Base-by-base conservation (phyloP, 352 stramenopile species). In the Pythium insidiosum region DNA sequence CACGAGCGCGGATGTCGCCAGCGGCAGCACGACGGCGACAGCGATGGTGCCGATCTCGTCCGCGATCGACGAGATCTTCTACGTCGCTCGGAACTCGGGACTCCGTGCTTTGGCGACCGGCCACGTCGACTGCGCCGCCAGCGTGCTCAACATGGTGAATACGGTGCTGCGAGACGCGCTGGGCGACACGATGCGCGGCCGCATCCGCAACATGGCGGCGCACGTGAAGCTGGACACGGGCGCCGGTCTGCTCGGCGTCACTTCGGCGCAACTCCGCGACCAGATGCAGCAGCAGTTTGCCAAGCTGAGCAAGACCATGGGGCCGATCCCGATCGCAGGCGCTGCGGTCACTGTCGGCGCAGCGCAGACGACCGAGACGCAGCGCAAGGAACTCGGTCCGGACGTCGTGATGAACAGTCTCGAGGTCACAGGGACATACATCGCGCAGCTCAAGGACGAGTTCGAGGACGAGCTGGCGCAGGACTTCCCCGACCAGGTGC, bases 61-160 rank as follows among this genome's bases (percentile, higher is more conserved):
- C 0, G 72, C 77, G 4, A 74, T 94, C 38, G 82, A 94, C 58
- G 82, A 94, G 47, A 83, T 94, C 35, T 89, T 94, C 49, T 94
- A 94, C 49, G 79, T 94, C 13, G 68, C 75, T 21, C 67, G 78
- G 23, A 90, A 92, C 49, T 91, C 76, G 34, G 79, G 70, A 5
- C 57, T 87, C 24, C 76, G 82, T n/a, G 73, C 74, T 2, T 66
- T 94, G 35, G 82, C 82, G 12, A 92, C 82, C 12, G 82, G 82
- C 7, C 82, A 94, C 53, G 64, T 75, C 16, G 82, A 94, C 50
- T 88, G 79, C 36, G 82, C 75, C 0, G 79, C 79, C 21, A 75
- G 79, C 15, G 82, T 91, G 43, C 63, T 94, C 15, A 94, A 92
- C 49, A 77, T 94, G 61, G 82, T 94, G 49, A 89, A 84, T 52